phyloP scores from a whole-genome alignment of 2,329 filamentous ascomycete genomes.

The Aspergillus pseudoglaucus region DNA sequence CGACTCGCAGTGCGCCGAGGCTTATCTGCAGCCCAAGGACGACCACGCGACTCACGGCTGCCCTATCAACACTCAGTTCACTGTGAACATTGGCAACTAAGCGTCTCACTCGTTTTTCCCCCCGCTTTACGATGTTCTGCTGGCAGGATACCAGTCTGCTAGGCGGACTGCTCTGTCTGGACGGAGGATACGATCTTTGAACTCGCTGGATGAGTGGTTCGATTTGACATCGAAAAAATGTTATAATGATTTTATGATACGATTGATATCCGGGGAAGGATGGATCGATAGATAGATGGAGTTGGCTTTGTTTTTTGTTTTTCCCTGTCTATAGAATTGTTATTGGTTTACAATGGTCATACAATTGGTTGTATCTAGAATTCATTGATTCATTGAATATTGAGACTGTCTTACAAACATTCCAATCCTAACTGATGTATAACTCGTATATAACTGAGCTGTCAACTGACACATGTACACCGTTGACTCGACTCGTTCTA shows the following conservation, averaged over 20 bases:
- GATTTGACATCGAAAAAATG: neutral
- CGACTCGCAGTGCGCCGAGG: slow-evolving; percentile 29
- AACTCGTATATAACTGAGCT: neutral
- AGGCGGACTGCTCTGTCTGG: neutral
- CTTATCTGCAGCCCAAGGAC: slow-evolving; percentile 35
- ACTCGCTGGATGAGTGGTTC: neutral
- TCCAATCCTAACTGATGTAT: neutral
- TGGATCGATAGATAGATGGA: neutral
- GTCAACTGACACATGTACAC: neutral
- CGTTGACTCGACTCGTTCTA: neutral
- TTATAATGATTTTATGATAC: neutral
- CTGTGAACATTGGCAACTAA: slow-evolving; percentile 25
- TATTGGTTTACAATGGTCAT: neutral
- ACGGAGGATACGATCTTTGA: neutral
- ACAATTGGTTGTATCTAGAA: neutral
- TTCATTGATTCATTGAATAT: neutral
- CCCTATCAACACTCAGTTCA: slow-evolving; percentile 27
- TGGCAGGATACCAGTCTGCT: neutral
- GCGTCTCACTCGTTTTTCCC: too few relatives aligned
- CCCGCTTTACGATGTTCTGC: neutral
- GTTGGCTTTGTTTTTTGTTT: neutral
- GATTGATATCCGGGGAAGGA: neutral
- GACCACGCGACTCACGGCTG: slow-evolving; percentile 38
- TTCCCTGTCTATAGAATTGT: neutral
- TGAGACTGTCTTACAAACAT: neutral